Percentiles rank a stretch among this genome's conserved stretches.
phyloP scores from a whole-genome alignment of 2,329 filamentous ascomycete genomes.

The Fusarium tricinctum region DNA sequence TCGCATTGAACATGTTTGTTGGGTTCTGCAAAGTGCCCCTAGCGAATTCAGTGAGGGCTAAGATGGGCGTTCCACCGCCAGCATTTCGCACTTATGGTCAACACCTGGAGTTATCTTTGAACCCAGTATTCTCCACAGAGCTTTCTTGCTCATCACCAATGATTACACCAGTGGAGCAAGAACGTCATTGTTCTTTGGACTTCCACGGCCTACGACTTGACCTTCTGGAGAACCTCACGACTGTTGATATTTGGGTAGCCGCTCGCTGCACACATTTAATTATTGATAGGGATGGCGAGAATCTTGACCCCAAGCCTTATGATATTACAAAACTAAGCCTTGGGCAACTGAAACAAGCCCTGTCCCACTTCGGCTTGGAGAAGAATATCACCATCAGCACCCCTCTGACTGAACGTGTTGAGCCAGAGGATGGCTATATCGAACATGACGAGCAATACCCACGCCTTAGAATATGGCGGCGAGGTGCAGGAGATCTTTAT shows the following conservation, averaged over 20 bases:
- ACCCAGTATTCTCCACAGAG: neutral
- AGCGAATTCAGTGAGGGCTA: neutral
- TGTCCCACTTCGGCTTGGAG: neutral
- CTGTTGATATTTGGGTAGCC: conserved; percentile 17
- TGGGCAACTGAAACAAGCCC: neutral
- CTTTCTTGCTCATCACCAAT: conserved; percentile 1
- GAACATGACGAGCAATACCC: neutral
- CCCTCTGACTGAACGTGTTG: neutral
- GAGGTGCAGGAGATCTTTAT: conserved; percentile 13
- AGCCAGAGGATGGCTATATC: conserved; percentile 12
- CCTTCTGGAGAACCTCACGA: conserved; percentile 13
- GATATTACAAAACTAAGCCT: neutral
- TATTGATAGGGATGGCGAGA: neutral
- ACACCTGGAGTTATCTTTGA: conserved; percentile 17
- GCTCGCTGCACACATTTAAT: neutral
- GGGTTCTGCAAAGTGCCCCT: conserved; percentile 5
- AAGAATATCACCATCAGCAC: conserved; percentile 11
- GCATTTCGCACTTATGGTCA: conserved; percentile 9
- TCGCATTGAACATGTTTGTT: conserved; percentile 14
- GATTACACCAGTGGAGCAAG: neutral
- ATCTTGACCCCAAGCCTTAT: conserved; percentile 11
- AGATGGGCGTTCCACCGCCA: conserved; percentile 2
- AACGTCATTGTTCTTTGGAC: conserved; percentile 8
- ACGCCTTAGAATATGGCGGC: conserved; percentile 2
- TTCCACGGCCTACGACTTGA: conserved; percentile 21